Evolutionary conservation across 108 stramenopile genomes (phyloP).

Genomic region (Cyclotella cryptica): DNA sequence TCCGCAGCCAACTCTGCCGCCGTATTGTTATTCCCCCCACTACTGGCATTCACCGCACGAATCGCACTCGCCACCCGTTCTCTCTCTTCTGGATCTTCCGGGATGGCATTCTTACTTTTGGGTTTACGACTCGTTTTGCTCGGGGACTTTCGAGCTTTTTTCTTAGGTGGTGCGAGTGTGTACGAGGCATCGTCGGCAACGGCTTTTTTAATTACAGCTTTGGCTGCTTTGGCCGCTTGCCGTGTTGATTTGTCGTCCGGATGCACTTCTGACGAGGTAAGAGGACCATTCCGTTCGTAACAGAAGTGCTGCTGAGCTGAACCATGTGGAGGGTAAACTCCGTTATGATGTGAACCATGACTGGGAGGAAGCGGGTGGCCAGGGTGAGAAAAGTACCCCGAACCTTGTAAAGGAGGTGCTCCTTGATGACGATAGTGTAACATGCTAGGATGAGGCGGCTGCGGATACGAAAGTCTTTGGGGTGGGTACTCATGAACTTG

Average conservation of each 20-base stretch:
- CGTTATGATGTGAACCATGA: slow-evolving; percentile 1
- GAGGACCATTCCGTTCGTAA: slow-evolving; percentile 7
- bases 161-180: slow-evolving; percentile 1
- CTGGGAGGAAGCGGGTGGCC: neutral
- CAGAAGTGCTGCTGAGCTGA: slow-evolving; percentile 27
- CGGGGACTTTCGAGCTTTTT: slow-evolving; percentile 18
- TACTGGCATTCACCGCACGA: slow-evolving; percentile 32
- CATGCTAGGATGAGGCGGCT: slow-evolving; percentile 47
- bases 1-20: slow-evolving; percentile 78
- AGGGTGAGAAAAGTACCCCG: slow-evolving; percentile 1
- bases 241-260: slow-evolving; percentile 7
- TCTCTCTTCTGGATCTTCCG: slow-evolving; percentile 37
- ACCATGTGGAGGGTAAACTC: neutral
- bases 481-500: slow-evolving; percentile 18
- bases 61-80: slow-evolving; percentile 43
- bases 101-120: slow-evolving; percentile 27
- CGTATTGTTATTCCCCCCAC: slow-evolving; percentile 61
- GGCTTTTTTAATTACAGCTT: slow-evolving; percentile 14
- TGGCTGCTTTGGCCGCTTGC: slow-evolving; percentile 15
- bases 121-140: neutral
- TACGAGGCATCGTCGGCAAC: neutral
- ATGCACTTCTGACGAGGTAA: neutral
- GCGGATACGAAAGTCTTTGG: slow-evolving; percentile 31
- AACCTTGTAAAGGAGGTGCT: neutral
- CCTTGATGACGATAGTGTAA: slow-evolving; percentile 32